A percentile compares a stretch with the other conserved stretches of the same genome.
These are phyloP conservation scores for Primulina eburnea DNA, from an alignment of 257 asterid species.

Conservation along the genomic window DNA sequence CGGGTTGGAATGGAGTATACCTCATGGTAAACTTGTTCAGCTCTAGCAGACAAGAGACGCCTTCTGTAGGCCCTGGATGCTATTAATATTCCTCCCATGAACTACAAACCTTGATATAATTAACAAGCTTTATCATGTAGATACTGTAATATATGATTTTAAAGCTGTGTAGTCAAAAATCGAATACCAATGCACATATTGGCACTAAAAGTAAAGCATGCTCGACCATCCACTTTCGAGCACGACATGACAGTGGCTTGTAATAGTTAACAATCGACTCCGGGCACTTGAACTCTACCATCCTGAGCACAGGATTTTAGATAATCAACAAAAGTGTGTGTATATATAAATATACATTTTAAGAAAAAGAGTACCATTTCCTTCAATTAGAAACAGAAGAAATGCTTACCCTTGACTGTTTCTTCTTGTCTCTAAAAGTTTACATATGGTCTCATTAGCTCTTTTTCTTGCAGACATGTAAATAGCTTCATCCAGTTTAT, in stretches of 20 bases:
- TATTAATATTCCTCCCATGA: constrained; percentile 59
- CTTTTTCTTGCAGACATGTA: constrained; percentile 54
- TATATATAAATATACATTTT: background rate
- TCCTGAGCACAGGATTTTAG: constrained; percentile 36
- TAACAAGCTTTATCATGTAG: constrained; percentile 46
- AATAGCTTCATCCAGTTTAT: constrained; percentile 42
- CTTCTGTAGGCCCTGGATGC: constrained; percentile 43
- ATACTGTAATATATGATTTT: constrained; percentile 33
- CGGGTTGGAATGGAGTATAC: constrained; percentile 32
- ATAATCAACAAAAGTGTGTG: constrained; percentile 15
- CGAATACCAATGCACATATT: constrained; percentile 70
- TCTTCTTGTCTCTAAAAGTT: constrained; percentile 54
- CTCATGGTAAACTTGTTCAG: constrained; percentile 76
- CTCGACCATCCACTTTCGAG: constrained; percentile 57
- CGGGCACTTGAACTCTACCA: constrained; percentile 81
- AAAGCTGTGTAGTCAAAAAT: constrained; percentile 40
- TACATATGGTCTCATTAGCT: constrained; percentile 47
- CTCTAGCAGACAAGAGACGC: constrained; percentile 59
- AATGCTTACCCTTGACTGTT: constrained; percentile 49
- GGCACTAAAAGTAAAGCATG: constrained; percentile 59
- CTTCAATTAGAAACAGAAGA: constrained; percentile 9
- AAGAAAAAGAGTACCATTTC: constrained; percentile 12
- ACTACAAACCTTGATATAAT: constrained; percentile 65
- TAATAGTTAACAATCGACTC: constrained; percentile 58
- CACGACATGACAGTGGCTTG: constrained; percentile 60